Conservation (phyloP, 177 flowering plant species). For the Vitis hybrid region DNA sequence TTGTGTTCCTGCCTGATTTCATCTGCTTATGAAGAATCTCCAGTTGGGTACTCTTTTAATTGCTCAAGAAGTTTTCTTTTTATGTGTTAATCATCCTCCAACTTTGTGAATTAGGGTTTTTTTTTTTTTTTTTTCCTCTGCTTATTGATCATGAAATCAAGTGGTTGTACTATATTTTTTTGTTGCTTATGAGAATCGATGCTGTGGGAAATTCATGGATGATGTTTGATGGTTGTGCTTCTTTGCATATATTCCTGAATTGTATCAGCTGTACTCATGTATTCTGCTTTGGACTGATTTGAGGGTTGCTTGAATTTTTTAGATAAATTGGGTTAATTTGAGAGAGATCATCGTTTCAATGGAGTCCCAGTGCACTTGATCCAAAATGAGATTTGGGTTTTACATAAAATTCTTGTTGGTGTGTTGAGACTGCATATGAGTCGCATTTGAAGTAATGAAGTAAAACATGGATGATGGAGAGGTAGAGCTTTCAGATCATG, state of each 20-base stretch:
- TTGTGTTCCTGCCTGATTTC: conserved; percentile 20
- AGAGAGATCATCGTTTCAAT: neutral
- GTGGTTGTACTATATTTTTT: neutral
- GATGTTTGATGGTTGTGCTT: neutral
- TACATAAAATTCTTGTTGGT: neutral
- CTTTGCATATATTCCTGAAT: conserved; percentile 25
- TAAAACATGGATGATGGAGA: conserved; percentile 52
- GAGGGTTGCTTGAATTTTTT: too few species aligned
- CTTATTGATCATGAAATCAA: neutral
- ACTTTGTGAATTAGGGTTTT: conserved; percentile 1
- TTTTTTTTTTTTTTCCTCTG: neutral
- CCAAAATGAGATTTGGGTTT: neutral
- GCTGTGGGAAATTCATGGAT: conserved; percentile 12
- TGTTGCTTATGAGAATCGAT: conserved; percentile 12
- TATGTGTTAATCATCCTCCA: neutral
- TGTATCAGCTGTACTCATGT: neutral
- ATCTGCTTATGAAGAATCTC: conserved; percentile 13
- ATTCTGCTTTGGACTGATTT: too few species aligned
- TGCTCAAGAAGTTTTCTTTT: conserved; percentile 15
- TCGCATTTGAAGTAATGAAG: conserved; percentile 5
- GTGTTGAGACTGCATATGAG: conserved; percentile 5
- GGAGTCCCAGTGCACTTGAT: neutral
- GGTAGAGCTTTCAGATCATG: conserved; percentile 38
- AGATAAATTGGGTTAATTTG: neutral
- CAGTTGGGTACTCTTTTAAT: conserved; percentile 26